Base-by-base conservation (phyloP, 1,284 basidiomycete genomes). In the Tylopilus sp. region DNA sequence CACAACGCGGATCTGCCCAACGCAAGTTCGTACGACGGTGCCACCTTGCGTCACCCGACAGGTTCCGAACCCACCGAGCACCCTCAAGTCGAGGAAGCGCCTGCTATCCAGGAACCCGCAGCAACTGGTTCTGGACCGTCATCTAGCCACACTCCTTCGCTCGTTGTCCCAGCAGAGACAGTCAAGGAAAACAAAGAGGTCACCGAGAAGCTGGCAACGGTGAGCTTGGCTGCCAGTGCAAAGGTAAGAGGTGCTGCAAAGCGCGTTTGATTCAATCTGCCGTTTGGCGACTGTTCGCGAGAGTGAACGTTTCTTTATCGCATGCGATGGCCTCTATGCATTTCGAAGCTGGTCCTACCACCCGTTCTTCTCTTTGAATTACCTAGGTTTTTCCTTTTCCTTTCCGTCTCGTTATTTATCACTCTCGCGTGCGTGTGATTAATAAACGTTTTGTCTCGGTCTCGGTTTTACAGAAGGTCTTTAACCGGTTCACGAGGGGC, bases 1-100 rank as follows among this genome's bases (percentile, higher is more conserved):
- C 78, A 78, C 65, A 65, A 65, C 8, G 57, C 62, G 7, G 68
- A 73, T 45, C 72, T 78, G 35, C 68, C 79, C 49, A 65, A 65
- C 8, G 57, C 62, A 8, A 67, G 72, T 45, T 72, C 78, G 35
- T 68, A 78, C 49, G 74, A 75, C 57, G 33, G 17, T 7, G 15
- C 19, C 19, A 0, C 28, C 19, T 24, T 24, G 20, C 35, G 1
- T 0, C 45, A 7, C 24, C 7, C 33, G 32, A 14, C 62, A 37
- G 56, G 54, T 32, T 32, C 58, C 32, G 56, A 60, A 33, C 45
- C 48, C 26, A 43, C 37, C 24, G 60, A 58, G n/a, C 53, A 54
- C 36, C 59, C 65, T 53, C 66, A 24, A 22, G 17, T n/a, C 19
- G 32, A 42, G 32, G 39, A 70, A 40, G 63, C 65, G 14, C 63